These are phyloP conservation scores for Pichia sporocuriosa DNA, from an alignment of 805 yeast genomes.

Conservation along the genomic window DNA sequence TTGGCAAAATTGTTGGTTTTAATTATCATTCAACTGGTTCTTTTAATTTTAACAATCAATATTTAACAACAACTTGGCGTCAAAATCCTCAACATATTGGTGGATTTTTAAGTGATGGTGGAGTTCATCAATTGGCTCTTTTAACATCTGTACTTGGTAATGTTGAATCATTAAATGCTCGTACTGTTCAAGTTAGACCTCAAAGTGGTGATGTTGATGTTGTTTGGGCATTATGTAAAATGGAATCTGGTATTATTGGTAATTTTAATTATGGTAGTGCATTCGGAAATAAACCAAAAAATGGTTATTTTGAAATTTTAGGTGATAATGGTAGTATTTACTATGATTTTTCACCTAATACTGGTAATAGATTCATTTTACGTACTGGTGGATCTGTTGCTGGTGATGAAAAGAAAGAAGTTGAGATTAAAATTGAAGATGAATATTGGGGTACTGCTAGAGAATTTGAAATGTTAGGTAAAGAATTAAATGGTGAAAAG, in stretches of 20 bases:
- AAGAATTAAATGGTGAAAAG: constrained; percentile 24
- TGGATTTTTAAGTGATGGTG: constrained; percentile 90
- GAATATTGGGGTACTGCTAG: constrained; percentile 35
- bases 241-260: constrained; percentile 61
- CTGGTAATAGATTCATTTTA: constrained; percentile 33
- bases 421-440: constrained; percentile 35
- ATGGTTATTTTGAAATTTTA: constrained; percentile 58
- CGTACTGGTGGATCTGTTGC: constrained; percentile 47
- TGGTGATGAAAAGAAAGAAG: constrained; percentile 38
- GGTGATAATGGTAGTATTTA: constrained; percentile 75
- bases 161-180: constrained; percentile 64
- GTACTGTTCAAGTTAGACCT: constrained; percentile 68
- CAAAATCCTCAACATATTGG: constrained; percentile 87
- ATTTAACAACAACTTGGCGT: constrained; percentile 77
- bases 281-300: constrained; percentile 74
- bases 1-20: constrained; percentile 68
- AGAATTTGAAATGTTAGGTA: constrained; percentile 45
- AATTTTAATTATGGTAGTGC: constrained; percentile 84
- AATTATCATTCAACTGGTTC: constrained; percentile 72
- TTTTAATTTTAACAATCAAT: constrained; percentile 53
- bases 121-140: constrained; percentile 90
- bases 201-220: constrained; percentile 80
- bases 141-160: constrained; percentile 77
- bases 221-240: constrained; percentile 60
- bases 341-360: constrained; percentile 56